Evolutionary conservation across 2,329 filamentous ascomycete genomes (phyloP).

Genomic region (Colletotrichum costaricense): DNA sequence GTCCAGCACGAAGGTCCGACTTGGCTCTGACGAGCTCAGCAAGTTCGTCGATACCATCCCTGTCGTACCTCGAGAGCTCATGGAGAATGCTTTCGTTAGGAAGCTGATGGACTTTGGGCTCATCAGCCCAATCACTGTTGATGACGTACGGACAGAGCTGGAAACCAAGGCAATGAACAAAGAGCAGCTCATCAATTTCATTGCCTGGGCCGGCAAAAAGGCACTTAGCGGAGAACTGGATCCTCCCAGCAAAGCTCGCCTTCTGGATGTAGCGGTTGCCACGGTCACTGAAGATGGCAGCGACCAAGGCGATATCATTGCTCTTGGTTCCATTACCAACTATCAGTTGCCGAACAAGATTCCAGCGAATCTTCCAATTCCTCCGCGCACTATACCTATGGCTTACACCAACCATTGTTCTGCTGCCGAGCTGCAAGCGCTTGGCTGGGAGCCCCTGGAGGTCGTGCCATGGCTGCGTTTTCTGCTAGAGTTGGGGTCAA

Average conservation of each 20-base stretch:
- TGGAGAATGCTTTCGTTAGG: slow-evolving; percentile 78
- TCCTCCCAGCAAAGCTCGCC: slow-evolving; percentile 69
- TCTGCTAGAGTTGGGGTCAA: slow-evolving; percentile 75
- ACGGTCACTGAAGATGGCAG: slow-evolving; percentile 69
- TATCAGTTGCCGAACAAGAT: slow-evolving; percentile 84
- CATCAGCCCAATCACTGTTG: slow-evolving; percentile 86
- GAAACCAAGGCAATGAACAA: slow-evolving; percentile 84
- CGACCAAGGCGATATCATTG: slow-evolving; percentile 77
- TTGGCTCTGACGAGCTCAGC: slow-evolving; percentile 73
- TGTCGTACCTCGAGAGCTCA: slow-evolving; percentile 81
- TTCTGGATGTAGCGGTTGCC: slow-evolving; percentile 85
- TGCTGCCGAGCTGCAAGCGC: slow-evolving; percentile 75
- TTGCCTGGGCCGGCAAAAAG: slow-evolving; percentile 85
- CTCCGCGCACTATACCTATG: slow-evolving; percentile 85
- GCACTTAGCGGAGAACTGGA: slow-evolving; percentile 80
- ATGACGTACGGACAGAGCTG: slow-evolving; percentile 86
- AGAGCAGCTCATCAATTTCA: slow-evolving; percentile 82
- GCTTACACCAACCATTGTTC: slow-evolving; percentile 80
- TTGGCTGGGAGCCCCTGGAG: slow-evolving; percentile 89
- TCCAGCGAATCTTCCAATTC: slow-evolving; percentile 82
- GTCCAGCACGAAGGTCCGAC: slow-evolving; percentile 83
- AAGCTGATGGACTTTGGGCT: slow-evolving; percentile 87
- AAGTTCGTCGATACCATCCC: slow-evolving; percentile 91
- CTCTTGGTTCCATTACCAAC: slow-evolving; percentile 78
- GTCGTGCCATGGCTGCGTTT: slow-evolving; percentile 88